These are phyloP conservation scores for Puccinia coronata DNA, from an alignment of 1,284 basidiomycete genomes.

Conservation along the genomic window DNA sequence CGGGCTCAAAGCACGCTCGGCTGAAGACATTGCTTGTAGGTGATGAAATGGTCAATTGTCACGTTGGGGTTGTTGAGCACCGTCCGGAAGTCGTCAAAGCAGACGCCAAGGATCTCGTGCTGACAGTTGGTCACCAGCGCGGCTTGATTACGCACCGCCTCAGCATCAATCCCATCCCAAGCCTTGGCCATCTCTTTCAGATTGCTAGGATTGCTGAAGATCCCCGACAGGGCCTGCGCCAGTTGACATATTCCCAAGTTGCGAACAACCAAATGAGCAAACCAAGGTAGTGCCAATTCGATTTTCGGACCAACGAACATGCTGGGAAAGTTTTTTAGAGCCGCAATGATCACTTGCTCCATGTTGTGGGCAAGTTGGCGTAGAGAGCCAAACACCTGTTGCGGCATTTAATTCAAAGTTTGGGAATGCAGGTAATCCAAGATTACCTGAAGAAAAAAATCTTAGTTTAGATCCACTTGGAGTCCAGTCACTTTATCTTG, in stretches of 20 bases:
- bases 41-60: slow-evolving; percentile 81
- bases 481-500: no score
- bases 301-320: slow-evolving; percentile 89
- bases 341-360: no score
- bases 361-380: no score
- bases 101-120: slow-evolving; percentile 78
- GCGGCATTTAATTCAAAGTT: slow-evolving; percentile 73
- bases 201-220: slow-evolving; percentile 79
- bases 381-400: slow-evolving; percentile 69
- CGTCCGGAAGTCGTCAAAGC: slow-evolving; percentile 82
- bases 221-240: slow-evolving; percentile 78
- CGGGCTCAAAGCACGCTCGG: slow-evolving; percentile 62
- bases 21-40: slow-evolving; percentile 78
- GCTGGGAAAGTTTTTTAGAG: slow-evolving; percentile 76
- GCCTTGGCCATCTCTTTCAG: slow-evolving; percentile 78
- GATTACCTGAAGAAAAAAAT: slow-evolving; percentile 68
- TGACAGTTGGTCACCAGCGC: slow-evolving; percentile 85
- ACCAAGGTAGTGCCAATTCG: slow-evolving; percentile 78
- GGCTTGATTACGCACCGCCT: slow-evolving; percentile 84
- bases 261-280: slow-evolving; percentile 81
- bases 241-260: slow-evolving; percentile 86
- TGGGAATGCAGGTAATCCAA: slow-evolving; percentile 77
- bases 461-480: no score
- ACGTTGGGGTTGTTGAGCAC: no score
- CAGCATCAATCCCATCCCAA: slow-evolving; percentile 81